A percentile compares a stretch with the other conserved stretches of the same genome.
Conservation (phyloP, 2,329 filamentous ascomycete species). For the Blastomyces silverae region DNA sequence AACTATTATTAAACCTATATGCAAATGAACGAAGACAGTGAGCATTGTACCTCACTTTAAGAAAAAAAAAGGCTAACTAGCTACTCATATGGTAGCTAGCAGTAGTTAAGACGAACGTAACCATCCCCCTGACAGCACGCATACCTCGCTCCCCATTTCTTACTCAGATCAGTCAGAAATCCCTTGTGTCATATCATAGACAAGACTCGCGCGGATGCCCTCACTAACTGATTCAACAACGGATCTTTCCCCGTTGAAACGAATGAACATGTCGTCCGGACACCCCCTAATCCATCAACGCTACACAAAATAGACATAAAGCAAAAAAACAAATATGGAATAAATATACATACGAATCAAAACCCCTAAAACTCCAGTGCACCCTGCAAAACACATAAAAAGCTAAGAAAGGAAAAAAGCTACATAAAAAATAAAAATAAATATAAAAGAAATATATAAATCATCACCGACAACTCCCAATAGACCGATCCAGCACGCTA, state of each 20-base stretch:
- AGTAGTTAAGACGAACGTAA: neutral
- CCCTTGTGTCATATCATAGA: too few species aligned
- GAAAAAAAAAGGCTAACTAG: too few species aligned
- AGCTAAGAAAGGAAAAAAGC: neutral
- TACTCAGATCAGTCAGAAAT: too few species aligned
- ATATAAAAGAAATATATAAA: too few species aligned
- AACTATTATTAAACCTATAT: neutral
- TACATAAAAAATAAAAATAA: neutral
- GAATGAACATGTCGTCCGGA: neutral
- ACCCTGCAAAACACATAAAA: too few species aligned
- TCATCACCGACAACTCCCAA: constrained; percentile 2
- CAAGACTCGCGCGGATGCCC: neutral
- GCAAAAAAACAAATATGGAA: neutral
- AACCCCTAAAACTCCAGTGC: neutral
- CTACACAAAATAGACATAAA: neutral
- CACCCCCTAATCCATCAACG: neutral
- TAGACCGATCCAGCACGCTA: constrained; percentile 19
- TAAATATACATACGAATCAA: neutral
- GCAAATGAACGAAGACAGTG: neutral
- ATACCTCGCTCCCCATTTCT: too few species aligned
- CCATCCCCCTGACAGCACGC: too few species aligned
- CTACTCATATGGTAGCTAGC: neutral
- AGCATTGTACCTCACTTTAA: neutral
- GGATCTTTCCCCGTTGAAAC: neutral
- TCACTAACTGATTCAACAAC: neutral